Percentiles rank a stretch among this genome's conserved stretches.
phyloP scores from a whole-genome alignment of 2,329 filamentous ascomycete species.

The Dryadomyces quercus-mongolicae region DNA sequence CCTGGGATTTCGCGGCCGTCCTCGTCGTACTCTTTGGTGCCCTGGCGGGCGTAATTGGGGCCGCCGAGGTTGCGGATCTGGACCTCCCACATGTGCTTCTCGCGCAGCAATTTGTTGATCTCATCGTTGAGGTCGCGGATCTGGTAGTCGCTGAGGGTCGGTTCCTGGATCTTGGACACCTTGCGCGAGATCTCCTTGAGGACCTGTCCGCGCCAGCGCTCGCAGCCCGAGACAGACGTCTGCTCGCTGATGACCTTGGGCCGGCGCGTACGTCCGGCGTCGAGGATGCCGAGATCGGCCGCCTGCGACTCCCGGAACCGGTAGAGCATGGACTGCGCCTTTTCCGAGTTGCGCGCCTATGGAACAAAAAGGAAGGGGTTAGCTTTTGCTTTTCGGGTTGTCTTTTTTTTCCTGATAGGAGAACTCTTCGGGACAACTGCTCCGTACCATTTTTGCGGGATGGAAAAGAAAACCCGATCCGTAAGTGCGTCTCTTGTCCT shows the following conservation, averaged over 20 bases:
- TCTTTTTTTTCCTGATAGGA: too few species aligned
- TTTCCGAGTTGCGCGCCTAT: conserved; percentile 92
- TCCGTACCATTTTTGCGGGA: background rate
- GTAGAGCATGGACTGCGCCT: conserved; percentile 99
- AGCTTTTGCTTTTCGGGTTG: too few species aligned
- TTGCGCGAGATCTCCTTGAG: conserved; percentile 96
- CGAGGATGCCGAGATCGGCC: conserved; percentile 89
- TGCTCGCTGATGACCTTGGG: conserved; percentile 86
- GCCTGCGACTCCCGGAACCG: conserved; percentile 97
- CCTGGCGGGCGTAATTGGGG: conserved; percentile 79
- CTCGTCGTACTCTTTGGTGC: conserved; percentile 56
- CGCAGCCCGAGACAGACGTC: conserved; percentile 71
- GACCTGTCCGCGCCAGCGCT: conserved; percentile 97
- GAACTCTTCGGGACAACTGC: too few species aligned
- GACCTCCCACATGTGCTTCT: conserved; percentile 98
- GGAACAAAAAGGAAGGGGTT: background rate
- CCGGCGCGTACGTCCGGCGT: conserved; percentile 77
- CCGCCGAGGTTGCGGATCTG: conserved; percentile 93
- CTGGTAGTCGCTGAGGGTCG: conserved; percentile 86
- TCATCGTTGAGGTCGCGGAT: conserved; percentile 97
- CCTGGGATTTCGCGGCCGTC: conserved; percentile 57
- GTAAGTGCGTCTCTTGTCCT: background rate
- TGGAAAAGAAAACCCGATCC: background rate
- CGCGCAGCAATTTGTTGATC: conserved; percentile 97
- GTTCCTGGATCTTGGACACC: conserved; percentile 89